Base-by-base conservation (phyloP, 2,329 filamentous ascomycete species). In the Rutstroemia sp. region DNA sequence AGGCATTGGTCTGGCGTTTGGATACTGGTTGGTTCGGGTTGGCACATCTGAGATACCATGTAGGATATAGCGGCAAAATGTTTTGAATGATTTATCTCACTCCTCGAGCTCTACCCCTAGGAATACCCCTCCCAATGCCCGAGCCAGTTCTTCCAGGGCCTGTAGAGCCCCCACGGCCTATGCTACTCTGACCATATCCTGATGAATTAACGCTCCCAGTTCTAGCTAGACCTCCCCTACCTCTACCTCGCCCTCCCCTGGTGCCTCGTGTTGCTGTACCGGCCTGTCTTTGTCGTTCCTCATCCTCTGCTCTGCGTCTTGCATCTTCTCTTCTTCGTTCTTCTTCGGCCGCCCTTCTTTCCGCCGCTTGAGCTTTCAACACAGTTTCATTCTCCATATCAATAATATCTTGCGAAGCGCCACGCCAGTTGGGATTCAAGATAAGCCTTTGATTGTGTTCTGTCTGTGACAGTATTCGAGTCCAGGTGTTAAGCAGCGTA, bases 371-470 rank as follows among this genome's bases (percentile, higher is more conserved):
- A 68, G 89, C 87, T 65, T 82, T 84, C 60, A 85, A 75, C 12
- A 84, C 70, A 3, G 84, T 84, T 69, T 97, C 92, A 54, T 84
- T 86, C 71, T 97, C 92, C 56, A 91, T 81, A 59, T 95, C 90
- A n/a, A 83, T 78, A 41, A 96, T 73, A 72, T 99, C 94, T 67
- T 92, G 84, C 4, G 83, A 88, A 27, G 92, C 88, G 56, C 94
- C 94, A 68, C 92, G 87, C 91, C 92, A 99, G 57, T 83, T 78
- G 2, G 90, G 88, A 67, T 96, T 88, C 47, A 97, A 78, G 46
- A 99, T 86, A 51, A 99, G 77, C 23, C 94, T 85, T 71, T 97
- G 92, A 69, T 95, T 97, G 73, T 99, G 94, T 73, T 99, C 94
- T 4, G 94, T 96, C 72, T 99, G 94, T 6, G 90, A 94, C 12